Base-by-base conservation (phyloP, 352 stramenopile species). In the Phytophthora palmivora region DNA sequence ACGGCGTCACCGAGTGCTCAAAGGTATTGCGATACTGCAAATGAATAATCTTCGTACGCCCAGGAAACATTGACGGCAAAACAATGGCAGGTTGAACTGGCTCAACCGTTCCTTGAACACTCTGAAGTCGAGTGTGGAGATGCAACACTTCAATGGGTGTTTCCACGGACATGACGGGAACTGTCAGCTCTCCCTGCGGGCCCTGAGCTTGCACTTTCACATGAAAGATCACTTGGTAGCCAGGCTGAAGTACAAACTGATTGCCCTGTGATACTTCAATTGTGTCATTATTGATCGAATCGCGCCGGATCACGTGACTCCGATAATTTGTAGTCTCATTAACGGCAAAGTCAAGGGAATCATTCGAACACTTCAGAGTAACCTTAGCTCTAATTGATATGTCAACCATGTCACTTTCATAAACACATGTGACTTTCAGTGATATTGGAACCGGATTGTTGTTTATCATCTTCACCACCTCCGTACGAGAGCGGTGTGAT, bases 1-100 rank as follows among this genome's bases (percentile, higher is more conserved):
- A 53, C 28, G 56, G 39, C 8, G 43, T 65, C 14, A 84, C 60
- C 12, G 48, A 41, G 49, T 87, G 75, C 1, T 64, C 45, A 11
- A 87, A 84, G 6, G 72, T 78, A 50, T 74, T 87, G 11, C 55
- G 54, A 65, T 81, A 87, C 6, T 67, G 44, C 7, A 87, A n/a
- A 10, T 75, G 64, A 38, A 81, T 39, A 33, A 74, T 16, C 22
- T 61, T 21, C 0, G 52, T 67, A 26, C 59, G 63, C 1, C 74
- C 78, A 7, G 70, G 66, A 44, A 84, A 84, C 66, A 74, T 69
- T 4, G 74, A 56, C 10, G 65, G 59, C n/a, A 82, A 46, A 22
- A 72, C 16, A 28, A 84, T 57, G 6, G 60, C 34, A 16, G 57
- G 36, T 8, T 57, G 54, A 11, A 75, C 48, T 1, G 78, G 78